A percentile compares a stretch with the other conserved stretches of the same genome.
Conservation (phyloP, 1,139 yeast genomes). For the Debaryomycetaceae sp. region DNA sequence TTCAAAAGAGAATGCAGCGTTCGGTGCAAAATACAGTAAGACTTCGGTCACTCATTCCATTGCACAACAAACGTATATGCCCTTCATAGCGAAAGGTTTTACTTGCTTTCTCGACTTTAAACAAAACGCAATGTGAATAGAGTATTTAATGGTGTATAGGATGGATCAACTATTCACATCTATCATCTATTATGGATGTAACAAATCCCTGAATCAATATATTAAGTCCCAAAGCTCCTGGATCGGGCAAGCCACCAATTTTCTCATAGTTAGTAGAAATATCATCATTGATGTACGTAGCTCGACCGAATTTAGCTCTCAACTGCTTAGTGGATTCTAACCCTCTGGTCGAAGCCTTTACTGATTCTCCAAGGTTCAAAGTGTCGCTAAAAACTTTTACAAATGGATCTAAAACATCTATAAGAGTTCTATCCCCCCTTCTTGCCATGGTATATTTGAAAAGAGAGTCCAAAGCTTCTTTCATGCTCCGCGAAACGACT, state of each 20-base stretch:
- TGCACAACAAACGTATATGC: no score
- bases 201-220: no score
- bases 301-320: conserved; percentile 44
- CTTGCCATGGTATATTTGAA: conserved; percentile 45
- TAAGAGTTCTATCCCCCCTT: conserved; percentile 50
- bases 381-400: conserved; percentile 38
- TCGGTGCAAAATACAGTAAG: no score
- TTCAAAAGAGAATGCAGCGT: no score
- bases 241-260: conserved; percentile 38
- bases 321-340: conserved; percentile 42
- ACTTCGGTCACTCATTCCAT: no score
- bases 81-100: no score
- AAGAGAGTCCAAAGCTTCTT: conserved; percentile 26
- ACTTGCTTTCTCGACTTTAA: no score
- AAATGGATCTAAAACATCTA: conserved; percentile 53
- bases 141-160: no score
- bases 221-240: conserved; percentile 30
- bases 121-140: no score
- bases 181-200: no score
- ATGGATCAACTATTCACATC: no score
- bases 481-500: not conserved
- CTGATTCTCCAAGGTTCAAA: conserved; percentile 49
- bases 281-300: conserved; percentile 41
- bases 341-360: conserved; percentile 30
- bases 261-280: conserved; percentile 9